phyloP scores from a whole-genome alignment of 257 asterid genomes.

The Eucommia ulmoides region DNA sequence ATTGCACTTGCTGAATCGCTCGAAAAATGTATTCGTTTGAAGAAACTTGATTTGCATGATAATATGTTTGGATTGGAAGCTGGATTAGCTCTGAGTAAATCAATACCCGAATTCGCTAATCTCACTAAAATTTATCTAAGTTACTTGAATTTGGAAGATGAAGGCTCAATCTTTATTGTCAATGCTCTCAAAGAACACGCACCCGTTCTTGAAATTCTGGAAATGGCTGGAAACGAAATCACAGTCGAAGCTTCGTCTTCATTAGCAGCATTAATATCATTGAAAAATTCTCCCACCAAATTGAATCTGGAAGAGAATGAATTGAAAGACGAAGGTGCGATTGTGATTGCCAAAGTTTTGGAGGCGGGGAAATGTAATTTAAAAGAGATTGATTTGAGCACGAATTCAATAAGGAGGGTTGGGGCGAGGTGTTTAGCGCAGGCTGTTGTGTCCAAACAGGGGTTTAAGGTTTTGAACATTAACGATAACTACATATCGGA shows the following conservation, averaged over 20 bases:
- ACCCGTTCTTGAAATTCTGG: constrained; percentile 61
- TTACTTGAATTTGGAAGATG: constrained; percentile 83
- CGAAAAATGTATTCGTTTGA: constrained; percentile 38
- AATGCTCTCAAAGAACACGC: constrained; percentile 61
- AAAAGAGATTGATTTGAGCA: constrained; percentile 65
- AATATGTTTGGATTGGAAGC: constrained; percentile 85
- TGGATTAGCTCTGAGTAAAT: constrained; percentile 54
- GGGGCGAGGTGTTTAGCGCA: constrained; percentile 86
- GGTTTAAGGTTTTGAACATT: constrained; percentile 51
- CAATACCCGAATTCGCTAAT: constrained; percentile 34
- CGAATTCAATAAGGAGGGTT: constrained; percentile 68
- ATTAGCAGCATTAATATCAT: constrained; percentile 61
- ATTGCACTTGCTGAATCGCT: constrained; percentile 62
- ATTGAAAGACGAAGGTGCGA: constrained; percentile 87
- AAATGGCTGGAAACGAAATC: constrained; percentile 92
- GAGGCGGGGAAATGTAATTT: constrained; percentile 76
- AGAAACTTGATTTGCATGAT: constrained; percentile 81
- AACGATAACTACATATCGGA: constrained; percentile 87
- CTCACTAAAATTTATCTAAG: constrained; percentile 64
- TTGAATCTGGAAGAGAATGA: constrained; percentile 74
- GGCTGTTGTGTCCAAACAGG: constrained; percentile 58
- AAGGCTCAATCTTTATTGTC: constrained; percentile 61
- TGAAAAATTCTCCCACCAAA: constrained; percentile 55
- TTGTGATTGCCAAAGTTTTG: constrained; percentile 67
- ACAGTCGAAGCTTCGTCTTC: constrained; percentile 65